Base-by-base conservation (phyloP, 169 alveolate species). In the Plasmodium relictum region DNA sequence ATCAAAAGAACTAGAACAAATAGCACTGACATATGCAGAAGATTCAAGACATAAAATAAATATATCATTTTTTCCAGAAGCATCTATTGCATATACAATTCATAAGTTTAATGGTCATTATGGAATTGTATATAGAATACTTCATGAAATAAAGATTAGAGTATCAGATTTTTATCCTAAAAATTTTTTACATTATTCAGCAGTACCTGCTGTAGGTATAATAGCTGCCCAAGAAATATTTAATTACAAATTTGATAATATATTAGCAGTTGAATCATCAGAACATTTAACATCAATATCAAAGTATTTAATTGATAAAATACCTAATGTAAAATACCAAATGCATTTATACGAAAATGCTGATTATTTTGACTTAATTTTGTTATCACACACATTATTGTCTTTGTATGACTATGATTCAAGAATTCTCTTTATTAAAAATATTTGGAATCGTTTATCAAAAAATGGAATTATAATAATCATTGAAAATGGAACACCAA, bases 401-500 rank as follows among this genome's bases (percentile, higher is more conserved):
- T 66, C 85, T 16, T 48, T 68, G 16, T 80, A 80, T 54, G 90
- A 80, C 68, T 69, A 80, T 26, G 56, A 68, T 45, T 70, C 90
- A 12, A 69, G 96, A 73, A 68, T 91, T 48, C 73, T 94, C 6
- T 74, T 92, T 52, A 89, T 94, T 7, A 90, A 91, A 74, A 94
- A 94, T 69, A 63, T 94, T 10, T 94, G 96, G 96, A 91, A 92
- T 62, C 54, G 74, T 18, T 12, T 94, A 16, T 66, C 68, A 22
- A 74, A 70, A 3, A 92, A 92, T 7, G 96, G 96, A 26, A 61
- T 80, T 7, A 41, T 93, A 86, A 94, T 93, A 10, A 71, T 96
- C 44, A 91, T 94, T 9, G 98, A 96, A 87, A 89, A 93, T 20
- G 98, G 98, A 0, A 96, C 98, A 16, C 98, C 98, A 1, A 96